Percentiles rank a stretch among this genome's conserved stretches.
Conservation (phyloP, 768 basidiomycete genomes). For the Pleurotus platypus region DNA sequence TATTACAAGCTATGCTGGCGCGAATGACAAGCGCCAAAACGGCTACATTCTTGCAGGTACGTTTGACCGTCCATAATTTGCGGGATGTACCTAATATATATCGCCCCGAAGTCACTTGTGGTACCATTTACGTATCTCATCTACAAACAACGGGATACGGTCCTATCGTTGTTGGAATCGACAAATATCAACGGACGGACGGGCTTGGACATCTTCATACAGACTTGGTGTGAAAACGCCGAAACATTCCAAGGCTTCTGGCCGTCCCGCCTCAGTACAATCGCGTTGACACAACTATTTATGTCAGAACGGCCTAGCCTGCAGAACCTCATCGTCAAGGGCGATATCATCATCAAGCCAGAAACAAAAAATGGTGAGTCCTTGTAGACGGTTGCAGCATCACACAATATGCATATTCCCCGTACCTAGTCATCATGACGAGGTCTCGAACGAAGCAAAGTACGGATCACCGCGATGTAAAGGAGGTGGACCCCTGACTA, state of each 20-base stretch:
- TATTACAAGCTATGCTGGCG: constrained; percentile 78
- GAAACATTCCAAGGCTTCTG: constrained; percentile 95
- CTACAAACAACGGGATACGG: constrained; percentile 78
- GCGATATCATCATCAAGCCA: constrained; percentile 83
- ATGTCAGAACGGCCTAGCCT: constrained; percentile 62
- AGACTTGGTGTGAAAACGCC: constrained; percentile 92
- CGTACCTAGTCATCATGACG: constrained; percentile 85
- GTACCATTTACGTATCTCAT: constrained; percentile 94
- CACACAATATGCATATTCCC: constrained; percentile 6
- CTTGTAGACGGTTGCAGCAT: constrained; percentile 6
- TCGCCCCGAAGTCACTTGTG: constrained; percentile 63
- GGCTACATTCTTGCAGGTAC: constrained; percentile 85
- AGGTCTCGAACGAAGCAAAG: constrained; percentile 85
- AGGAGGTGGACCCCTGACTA: constrained; percentile 15
- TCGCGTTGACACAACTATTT: constrained; percentile 79
- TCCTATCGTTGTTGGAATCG: constrained; percentile 73
- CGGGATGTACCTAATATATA: too few relatives aligned
- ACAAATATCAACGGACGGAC: constrained; percentile 55
- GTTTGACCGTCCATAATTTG: constrained; percentile 7
- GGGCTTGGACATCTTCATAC: constrained; percentile 84
- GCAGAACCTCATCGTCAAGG: constrained; percentile 74
- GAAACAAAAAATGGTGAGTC: constrained; percentile 78
- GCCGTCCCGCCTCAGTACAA: constrained; percentile 81
- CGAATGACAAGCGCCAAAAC: constrained; percentile 86
- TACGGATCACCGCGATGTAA: constrained; percentile 34